A percentile compares a stretch with the other conserved stretches of the same genome.
Evolutionary conservation across 2,329 filamentous ascomycete species (phyloP).

Genomic region (Byssothecium circinans): DNA sequence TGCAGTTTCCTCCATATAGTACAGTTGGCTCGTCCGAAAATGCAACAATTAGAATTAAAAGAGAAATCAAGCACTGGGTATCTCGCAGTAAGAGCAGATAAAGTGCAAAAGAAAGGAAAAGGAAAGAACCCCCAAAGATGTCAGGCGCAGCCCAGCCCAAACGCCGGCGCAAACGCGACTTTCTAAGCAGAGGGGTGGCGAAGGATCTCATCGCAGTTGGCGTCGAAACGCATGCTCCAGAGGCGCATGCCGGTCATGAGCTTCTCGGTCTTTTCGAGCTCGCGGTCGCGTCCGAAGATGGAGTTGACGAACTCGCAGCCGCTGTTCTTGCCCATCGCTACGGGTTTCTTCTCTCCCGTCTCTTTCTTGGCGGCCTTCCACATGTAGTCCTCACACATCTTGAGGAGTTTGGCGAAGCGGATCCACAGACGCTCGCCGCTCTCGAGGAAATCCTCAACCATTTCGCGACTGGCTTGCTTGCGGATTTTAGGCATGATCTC

Average conservation of each 20-base stretch:
- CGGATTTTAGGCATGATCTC: slow-evolving; percentile 74
- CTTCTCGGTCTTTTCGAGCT: slow-evolving; percentile 86
- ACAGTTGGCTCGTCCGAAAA: slow-evolving; percentile 38
- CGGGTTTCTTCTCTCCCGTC: slow-evolving; percentile 60
- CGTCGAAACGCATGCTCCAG: slow-evolving; percentile 93
- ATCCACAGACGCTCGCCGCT: slow-evolving; percentile 84
- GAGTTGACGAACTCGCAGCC: slow-evolving; percentile 95
- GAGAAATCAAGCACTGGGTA: slow-evolving; percentile 42
- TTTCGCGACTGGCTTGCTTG: slow-evolving; percentile 71
- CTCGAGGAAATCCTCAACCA: slow-evolving; percentile 87
- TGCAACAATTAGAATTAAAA: slow-evolving; percentile 42
- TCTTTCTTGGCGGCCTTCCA: slow-evolving; percentile 79
- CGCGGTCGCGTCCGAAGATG: slow-evolving; percentile 88
- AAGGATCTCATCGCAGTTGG: slow-evolving; percentile 91
- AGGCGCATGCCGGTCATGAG: slow-evolving; percentile 86
- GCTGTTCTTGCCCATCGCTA: slow-evolving; percentile 82
- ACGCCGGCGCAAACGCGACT: slow-evolving; percentile 19
- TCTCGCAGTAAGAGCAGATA: slow-evolving; percentile 42
- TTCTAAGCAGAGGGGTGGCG: slow-evolving; percentile 50
- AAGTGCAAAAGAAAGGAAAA: slow-evolving; percentile 21
- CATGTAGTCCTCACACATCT: slow-evolving; percentile 93
- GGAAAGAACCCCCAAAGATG: slow-evolving; percentile 22
- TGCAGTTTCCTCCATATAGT: slow-evolving; percentile 41
- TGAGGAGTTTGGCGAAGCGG: slow-evolving; percentile 83
- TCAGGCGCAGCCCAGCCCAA: slow-evolving; percentile 4